Evolutionary conservation across 495 filamentous ascomycete species (phyloP).

Genomic region (Penicillium cosmopolitanum): DNA sequence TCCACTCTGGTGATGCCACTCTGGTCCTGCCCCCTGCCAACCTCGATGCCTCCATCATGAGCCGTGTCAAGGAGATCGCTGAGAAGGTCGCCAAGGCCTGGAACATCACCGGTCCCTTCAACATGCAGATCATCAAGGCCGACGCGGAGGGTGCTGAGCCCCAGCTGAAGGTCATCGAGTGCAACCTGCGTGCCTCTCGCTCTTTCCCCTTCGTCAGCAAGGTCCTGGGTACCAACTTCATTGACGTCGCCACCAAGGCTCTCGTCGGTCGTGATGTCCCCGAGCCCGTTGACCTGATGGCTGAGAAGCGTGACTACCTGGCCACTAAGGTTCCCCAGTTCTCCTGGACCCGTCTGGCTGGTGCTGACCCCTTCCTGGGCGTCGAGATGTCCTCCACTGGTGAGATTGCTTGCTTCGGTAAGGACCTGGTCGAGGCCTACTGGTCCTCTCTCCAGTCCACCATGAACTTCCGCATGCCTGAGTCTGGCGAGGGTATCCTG

Average conservation of each 20-base stretch:
- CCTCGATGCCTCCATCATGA: conserved; percentile 75
- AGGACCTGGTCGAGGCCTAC: conserved; percentile 93
- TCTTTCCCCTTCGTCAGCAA: conserved; percentile 98
- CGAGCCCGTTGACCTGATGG: conserved; percentile 86
- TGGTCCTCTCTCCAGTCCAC: conserved; percentile 95
- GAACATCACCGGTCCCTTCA: conserved; percentile 97
- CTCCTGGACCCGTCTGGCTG: conserved; percentile 97
- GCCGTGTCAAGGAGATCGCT: conserved; percentile 90
- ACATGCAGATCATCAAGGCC: conserved; percentile 99
- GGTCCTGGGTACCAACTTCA: conserved; percentile 95
- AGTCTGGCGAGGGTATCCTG: conserved; percentile 90
- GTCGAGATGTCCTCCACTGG: conserved; percentile 98
- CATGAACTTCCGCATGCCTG: conserved; percentile 98
- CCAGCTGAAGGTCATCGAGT: conserved; percentile 93
- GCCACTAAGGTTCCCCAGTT: conserved; percentile 99
- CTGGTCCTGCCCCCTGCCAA: conserved; percentile 84
- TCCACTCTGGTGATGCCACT: conserved; percentile 95
- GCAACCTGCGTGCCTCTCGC: conserved; percentile 95
- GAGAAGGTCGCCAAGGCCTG: conserved; percentile 96
- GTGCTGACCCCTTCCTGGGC: conserved; percentile 95
- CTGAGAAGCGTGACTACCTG: conserved; percentile 81
- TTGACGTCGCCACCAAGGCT: conserved; percentile 93
- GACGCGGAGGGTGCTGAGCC: conserved; percentile 69
- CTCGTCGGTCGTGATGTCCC: conserved; percentile 87
- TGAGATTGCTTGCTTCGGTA: conserved; percentile 98